Percentiles rank a stretch among this genome's conserved stretches.
Evolutionary conservation across 2,329 filamentous ascomycete species (phyloP).

Genomic region (Colletotrichum graminicola): DNA sequence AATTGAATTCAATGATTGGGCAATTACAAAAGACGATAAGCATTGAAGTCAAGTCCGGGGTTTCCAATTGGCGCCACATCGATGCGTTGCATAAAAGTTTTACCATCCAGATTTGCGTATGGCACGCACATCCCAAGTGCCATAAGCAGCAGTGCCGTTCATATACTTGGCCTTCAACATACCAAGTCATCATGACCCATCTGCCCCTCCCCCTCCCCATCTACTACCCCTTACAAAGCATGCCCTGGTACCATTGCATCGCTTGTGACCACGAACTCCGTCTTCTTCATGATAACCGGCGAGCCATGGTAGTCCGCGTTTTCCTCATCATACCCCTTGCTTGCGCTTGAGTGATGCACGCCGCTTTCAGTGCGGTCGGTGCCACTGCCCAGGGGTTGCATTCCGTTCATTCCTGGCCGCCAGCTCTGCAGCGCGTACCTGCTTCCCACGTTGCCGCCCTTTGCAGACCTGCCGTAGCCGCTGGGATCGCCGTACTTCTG

Average conservation of each 20-base stretch:
- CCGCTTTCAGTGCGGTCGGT: slow-evolving; percentile 26
- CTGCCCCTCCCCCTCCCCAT: no score
- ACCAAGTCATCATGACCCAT: not conserved
- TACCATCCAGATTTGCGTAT: not conserved
- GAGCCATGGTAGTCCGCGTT: slow-evolving; percentile 30
- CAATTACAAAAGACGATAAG: not conserved
- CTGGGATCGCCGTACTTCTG: slow-evolving; percentile 43
- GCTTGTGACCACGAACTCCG: slow-evolving; percentile 39
- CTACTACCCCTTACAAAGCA: slow-evolving; percentile 14
- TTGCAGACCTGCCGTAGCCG: slow-evolving; percentile 33
- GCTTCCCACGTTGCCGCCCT: slow-evolving; percentile 23
- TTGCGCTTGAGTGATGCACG: slow-evolving; percentile 11
- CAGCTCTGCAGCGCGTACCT: slow-evolving; percentile 49
- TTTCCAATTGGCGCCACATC: not conserved
- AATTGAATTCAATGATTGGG: not conserved
- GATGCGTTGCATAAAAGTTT: not conserved
- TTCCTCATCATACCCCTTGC: slow-evolving; percentile 26
- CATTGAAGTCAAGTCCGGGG: no score
- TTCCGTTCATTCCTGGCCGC: slow-evolving; percentile 44
- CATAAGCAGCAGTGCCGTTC: not conserved
- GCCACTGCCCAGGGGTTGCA: slow-evolving; percentile 43
- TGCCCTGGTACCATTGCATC: slow-evolving; percentile 22
- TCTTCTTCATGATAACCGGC: slow-evolving; percentile 37
- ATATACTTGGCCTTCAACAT: not conserved
- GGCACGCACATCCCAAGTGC: no score